Evolutionary conservation across 148 eudicot genomes (phyloP), one percentile per base, ranked within the genome.

Genomic region (Rhododendron kiyosumense): DNA sequence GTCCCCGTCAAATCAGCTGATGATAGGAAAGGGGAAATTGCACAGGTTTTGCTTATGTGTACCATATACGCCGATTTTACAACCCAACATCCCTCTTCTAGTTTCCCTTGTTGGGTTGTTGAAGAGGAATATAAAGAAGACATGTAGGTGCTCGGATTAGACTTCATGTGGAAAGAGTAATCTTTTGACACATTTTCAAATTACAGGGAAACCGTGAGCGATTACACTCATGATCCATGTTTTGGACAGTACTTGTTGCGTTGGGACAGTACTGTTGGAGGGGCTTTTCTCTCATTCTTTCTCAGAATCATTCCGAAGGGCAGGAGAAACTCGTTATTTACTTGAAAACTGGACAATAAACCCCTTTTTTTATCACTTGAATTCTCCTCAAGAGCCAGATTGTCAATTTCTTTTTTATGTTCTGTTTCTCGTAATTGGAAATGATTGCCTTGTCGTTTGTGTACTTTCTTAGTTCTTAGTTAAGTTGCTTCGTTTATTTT

Each of bases 11-110:
- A 38, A 51, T 38, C 32, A 24, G 30, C 30, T 84, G 81, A 74
- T 84, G 81, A 74, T 51, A 52, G 75, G n/a, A 84, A 48, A 48
- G 12, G 73, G 38, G 46, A 84, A 76, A 84, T 76, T 24, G 71
- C 38, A 45, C 14, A 46, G 15, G 49, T 26, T 65, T 28, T 73
- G 20, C 65, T 32, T 20, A 69, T 28, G 3, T 48, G 67, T 49
- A 84, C 45, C 28, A 52, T 45, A 48, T 32, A 17, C 22, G 22
- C 24, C 11, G 8, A 24, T 10, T 34, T 4, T 20, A 14, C 38
- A 13, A n/a, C 79, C 80, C 57, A 14, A 18, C 32, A 2, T 9
- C 22, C 49, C 28, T 28, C 85, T 71, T 30, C 85, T 28, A 45
- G 10, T 49, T 83, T n/a, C 81, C 86, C 17, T 75, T 48, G 63